Conservation (phyloP, 176 grass and related monocot genomes). For the Oryza officinalis region DNA sequence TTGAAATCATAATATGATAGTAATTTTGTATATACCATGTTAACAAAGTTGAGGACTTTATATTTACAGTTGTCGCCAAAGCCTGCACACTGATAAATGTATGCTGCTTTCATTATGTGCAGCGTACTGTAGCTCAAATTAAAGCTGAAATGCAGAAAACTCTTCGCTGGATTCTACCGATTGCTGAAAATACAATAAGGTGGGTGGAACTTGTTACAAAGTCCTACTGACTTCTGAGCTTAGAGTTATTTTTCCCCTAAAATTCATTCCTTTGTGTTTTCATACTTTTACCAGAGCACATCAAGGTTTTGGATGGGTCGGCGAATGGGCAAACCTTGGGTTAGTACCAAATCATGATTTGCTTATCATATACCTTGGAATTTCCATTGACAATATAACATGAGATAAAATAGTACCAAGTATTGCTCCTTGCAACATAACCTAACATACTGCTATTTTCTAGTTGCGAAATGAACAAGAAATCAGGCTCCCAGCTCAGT, state of each 20-base stretch:
- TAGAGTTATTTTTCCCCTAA: not conserved
- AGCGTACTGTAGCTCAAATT: constrained; percentile 78
- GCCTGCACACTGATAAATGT: not conserved
- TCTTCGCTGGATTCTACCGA: constrained; percentile 74
- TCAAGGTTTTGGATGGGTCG: constrained; percentile 98
- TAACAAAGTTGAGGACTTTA: not conserved
- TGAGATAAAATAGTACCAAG: not conserved
- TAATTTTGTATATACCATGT: not conserved
- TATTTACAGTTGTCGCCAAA: not conserved
- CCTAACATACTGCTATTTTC: constrained; percentile 7
- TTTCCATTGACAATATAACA: not conserved
- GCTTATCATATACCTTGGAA: not conserved
- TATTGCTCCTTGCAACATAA: not conserved
- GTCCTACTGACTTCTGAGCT: not conserved
- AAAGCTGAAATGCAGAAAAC: constrained; percentile 95
- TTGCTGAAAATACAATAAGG: constrained; percentile 93
- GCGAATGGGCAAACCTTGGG: constrained; percentile 94
- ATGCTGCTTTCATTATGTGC: constrained; percentile 5
- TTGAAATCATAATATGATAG: not conserved
- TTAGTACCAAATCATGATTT: constrained; percentile 54
- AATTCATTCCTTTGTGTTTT: not conserved
- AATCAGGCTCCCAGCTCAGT: constrained; percentile 44
- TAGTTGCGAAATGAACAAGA: constrained; percentile 79
- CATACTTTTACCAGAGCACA: constrained; percentile 64
- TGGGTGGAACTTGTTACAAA: constrained; percentile 31